Base-by-base conservation (phyloP, 176 grass and related monocot species). In the Phyllostachys edulis region DNA sequence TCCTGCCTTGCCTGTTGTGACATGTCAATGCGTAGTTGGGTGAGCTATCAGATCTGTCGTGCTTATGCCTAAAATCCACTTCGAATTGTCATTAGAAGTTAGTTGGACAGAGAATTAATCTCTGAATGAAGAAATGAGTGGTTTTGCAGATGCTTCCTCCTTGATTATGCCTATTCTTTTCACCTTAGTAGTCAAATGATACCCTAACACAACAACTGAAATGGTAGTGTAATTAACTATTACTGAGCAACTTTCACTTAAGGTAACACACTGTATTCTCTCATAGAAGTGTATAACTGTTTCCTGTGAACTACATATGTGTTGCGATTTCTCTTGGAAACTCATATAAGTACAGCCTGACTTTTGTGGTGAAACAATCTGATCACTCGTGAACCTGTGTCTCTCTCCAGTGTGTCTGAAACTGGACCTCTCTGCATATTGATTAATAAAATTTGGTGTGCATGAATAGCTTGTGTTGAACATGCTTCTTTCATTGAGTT, bases 61-160 rank as follows among this genome's bases (percentile, higher is more conserved):
- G 21, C 52, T 32, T 88, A 47, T 77, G 68, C 79, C 41, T 88
- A 16, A 88, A 77, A 77, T 69, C 47, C 21, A 62, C 64, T 50
- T 23, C 27, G 5, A 82, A 12, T 50, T 21, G 6, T 29, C 42
- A 42, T 32, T 32, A n/a, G 57, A 17, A 17, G 24, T 66, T 87
- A 62, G 20, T 52, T n/a, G 5, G 11, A n/a, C 67, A 61, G 45
- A 51, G 15, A 44, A 63, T 63, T 42, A 29, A 42, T 44, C 2
- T 12, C 32, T 51, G 29, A 68, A 60, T 47, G 26, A 67, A 59
- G 47, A 87, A 81, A 68, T 81, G 50, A 38, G 9, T 75, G 69
- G 24, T 44, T 66, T 54, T 23, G 24, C 38, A 64, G 61, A 57
- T 71, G 26, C 49, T 87, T 20, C 24, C 27, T 75, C 71, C 1